Evolutionary conservation across 805 yeast genomes (phyloP), one percentile per base, ranked within the genome.

Genomic region (Priceomyces haplophilus): DNA sequence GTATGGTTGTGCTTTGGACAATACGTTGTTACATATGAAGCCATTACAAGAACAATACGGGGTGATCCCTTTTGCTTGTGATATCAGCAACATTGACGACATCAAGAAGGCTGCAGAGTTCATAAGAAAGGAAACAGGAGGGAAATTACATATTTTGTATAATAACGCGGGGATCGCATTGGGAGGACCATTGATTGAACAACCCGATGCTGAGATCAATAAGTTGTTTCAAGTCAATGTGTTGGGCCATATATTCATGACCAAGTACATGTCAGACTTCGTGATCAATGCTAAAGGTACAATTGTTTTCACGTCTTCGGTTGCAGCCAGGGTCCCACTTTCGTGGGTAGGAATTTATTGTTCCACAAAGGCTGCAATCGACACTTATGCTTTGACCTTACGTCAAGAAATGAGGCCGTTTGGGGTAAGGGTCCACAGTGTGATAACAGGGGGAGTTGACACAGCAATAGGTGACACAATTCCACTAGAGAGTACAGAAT

Each of bases 1-100:
- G 1, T 82, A 76, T 54, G 88, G 87, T 0, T 78, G 82, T 46
- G 86, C 90, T 2, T 42, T 46, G 24, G 37, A 51, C 67, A 87
- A 55, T 68, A 84, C 46, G 45, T 72, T 27, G 76, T 66, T 33
- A 72, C 72, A 11, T 78, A 33, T 83, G 78, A 68, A 71, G 20
- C 70, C 74, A 4, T 59, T 81, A 44, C 44, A 50, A 11, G 54
- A 67, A 16, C 42, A 52, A 21, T 60, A 56, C 42, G 63, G 65
- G 0, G 53, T 63, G 8, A 59, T 61, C 19, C 60, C 72, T 0
- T 32, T 56, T 10, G 53, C 52, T 4, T 64, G 65, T 36, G 78
- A 73, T 43, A 68, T 73, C 34, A 64, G 72, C 19, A 48, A 55
- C 3, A 21, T 48, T 10, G 60, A 60, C 7, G 56, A 61, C 10